phyloP scores from a whole-genome alignment of 495 filamentous ascomycete genomes.

The Penicillium flavigenum region DNA sequence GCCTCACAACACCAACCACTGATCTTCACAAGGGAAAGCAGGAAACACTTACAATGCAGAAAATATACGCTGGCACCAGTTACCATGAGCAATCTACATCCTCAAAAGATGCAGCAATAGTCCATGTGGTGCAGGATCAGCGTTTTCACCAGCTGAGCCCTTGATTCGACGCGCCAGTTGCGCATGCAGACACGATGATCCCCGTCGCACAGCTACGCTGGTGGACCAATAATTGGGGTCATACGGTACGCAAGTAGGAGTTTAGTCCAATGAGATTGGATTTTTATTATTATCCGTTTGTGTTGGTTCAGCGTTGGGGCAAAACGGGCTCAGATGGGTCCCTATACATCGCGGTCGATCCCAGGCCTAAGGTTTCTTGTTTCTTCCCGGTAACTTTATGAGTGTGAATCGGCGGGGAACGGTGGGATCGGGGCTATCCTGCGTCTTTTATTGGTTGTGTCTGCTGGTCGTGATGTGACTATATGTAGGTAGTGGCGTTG shows the following conservation, averaged over 20 bases:
- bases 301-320: background rate
- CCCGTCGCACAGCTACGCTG: background rate
- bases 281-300: background rate
- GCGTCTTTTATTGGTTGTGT: slow-evolving; percentile 5
- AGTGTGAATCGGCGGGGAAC: background rate
- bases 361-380: background rate
- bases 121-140: slow-evolving; percentile 17
- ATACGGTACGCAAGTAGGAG: background rate
- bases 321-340: background rate
- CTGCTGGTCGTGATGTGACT: slow-evolving; percentile 6
- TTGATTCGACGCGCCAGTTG: slow-evolving; percentile 21
- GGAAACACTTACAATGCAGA: background rate
- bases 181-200: slow-evolving; percentile 8
- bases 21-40: slow-evolving; percentile 13
- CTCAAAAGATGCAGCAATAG: background rate
- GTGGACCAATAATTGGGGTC: slow-evolving; percentile 6
- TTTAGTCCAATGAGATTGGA: background rate
- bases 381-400: background rate
- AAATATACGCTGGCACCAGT: background rate
- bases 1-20: slow-evolving; percentile 4
- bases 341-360: background rate
- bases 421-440: background rate
- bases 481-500: slow-evolving; percentile 4
- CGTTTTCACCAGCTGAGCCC: background rate
- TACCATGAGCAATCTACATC: background rate